phyloP scores from a whole-genome alignment of 2,329 filamentous ascomycete genomes.

The Boeremia lycopersici region DNA sequence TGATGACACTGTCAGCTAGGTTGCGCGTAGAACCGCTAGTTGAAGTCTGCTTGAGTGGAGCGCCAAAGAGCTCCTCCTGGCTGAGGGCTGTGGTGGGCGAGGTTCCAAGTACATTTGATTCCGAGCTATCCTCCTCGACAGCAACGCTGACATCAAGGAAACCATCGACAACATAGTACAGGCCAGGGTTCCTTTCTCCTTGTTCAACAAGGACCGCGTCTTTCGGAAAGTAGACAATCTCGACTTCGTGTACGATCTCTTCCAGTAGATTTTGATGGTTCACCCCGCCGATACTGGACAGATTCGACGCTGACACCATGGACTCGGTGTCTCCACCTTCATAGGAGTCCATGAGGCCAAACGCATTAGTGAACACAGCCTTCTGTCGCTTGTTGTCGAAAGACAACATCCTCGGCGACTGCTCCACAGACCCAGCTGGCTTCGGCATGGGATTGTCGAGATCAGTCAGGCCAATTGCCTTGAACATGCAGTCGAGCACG shows the following conservation, averaged over 20 bases:
- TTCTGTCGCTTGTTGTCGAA: conserved; percentile 83
- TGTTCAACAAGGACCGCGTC: conserved; percentile 94
- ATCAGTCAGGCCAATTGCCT: conserved; percentile 81
- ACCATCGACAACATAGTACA: conserved; percentile 98
- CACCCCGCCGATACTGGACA: conserved; percentile 59
- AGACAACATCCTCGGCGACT: conserved; percentile 81
- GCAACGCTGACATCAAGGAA: conserved; percentile 95
- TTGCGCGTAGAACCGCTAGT: conserved; percentile 34
- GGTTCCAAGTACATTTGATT: conserved; percentile 53
- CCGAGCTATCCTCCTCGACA: conserved; percentile 63
- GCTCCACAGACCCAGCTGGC: conserved; percentile 72
- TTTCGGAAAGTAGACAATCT: conserved; percentile 97
- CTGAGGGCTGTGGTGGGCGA: conserved; percentile 44
- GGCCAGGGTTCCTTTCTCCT: conserved; percentile 91
- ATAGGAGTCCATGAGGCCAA: conserved; percentile 87
- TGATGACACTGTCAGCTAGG: conserved; percentile 38
- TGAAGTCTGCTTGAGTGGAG: conserved; percentile 31
- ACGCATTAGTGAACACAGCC: conserved; percentile 81
- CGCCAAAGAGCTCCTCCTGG: conserved; percentile 44
- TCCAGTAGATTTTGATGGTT: conserved; percentile 71
- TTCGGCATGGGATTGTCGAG: conserved; percentile 69
- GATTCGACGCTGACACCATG: conserved; percentile 61
- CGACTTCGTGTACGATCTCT: conserved; percentile 88
- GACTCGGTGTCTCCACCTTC: conserved; percentile 87
- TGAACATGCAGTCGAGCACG: conserved; percentile 94